Conservation (phyloP, 805 yeast species). For the Tetrapisispora pingtungensis region DNA sequence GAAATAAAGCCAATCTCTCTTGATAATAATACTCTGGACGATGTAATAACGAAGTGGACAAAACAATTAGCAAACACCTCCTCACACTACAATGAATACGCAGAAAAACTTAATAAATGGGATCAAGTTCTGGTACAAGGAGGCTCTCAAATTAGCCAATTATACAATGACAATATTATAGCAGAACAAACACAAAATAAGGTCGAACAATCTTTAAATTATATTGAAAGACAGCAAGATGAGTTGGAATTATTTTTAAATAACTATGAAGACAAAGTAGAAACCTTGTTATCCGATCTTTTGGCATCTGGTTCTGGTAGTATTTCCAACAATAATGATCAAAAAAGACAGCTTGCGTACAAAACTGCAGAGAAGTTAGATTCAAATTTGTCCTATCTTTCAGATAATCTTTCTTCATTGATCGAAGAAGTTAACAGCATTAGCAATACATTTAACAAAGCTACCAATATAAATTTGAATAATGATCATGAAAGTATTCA, state of each 20-base stretch:
- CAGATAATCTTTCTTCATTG: slow-evolving; percentile 62
- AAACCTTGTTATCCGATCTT: slow-evolving; percentile 29
- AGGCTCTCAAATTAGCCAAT: slow-evolving; percentile 70
- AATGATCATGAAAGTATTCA: slow-evolving; percentile 40
- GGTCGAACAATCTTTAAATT: slow-evolving; percentile 77
- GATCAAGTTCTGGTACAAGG: slow-evolving; percentile 75
- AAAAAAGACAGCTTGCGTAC: slow-evolving; percentile 83
- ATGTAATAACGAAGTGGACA: slow-evolving; percentile 88
- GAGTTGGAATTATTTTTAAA: slow-evolving; percentile 76
- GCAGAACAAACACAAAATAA: slow-evolving; percentile 81
- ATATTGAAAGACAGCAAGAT: slow-evolving; percentile 85
- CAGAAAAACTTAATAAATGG: slow-evolving; percentile 72
- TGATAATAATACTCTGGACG: slow-evolving; percentile 87
- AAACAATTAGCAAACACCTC: slow-evolving; percentile 68
- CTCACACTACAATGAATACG: slow-evolving; percentile 62
- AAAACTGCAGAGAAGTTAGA: slow-evolving; percentile 77
- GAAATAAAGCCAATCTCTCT: slow-evolving; percentile 65
- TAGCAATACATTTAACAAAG: slow-evolving; percentile 68
- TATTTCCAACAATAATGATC: slow-evolving; percentile 42
- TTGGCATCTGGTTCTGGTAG: slow-evolving; percentile 21
- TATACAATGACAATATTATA: slow-evolving; percentile 64
- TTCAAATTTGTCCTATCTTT: slow-evolving; percentile 68
- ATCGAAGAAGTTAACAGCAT: slow-evolving; percentile 77
- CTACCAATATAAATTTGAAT: slow-evolving; percentile 30
- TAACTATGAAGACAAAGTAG: slow-evolving; percentile 54